Base-by-base conservation (phyloP, 202 grass and related monocot species). In the Zizania palustris region DNA sequence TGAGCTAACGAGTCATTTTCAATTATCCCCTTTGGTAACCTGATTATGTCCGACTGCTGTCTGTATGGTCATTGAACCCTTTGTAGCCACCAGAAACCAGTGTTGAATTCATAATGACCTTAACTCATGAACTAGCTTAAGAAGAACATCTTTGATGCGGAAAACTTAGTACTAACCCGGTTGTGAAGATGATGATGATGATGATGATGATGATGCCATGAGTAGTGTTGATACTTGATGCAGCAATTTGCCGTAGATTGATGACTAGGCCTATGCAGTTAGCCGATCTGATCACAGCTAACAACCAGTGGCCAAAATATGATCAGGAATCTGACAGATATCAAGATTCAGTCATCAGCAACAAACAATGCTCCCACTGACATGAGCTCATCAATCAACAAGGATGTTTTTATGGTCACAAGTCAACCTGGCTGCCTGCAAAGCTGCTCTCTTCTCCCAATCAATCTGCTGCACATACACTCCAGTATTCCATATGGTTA, bases 341-440 rank as follows among this genome's bases (percentile, higher is more conserved):
- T 13, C 57, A 35, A 46, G 45, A 42, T 69, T 6, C 44, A 28
- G 35, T 20, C 60, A 40, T 66, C 20, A 71, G 53, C 51, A 7
- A 38, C 68, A 51, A 38, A 82, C 79, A 69, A 69, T 83, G 68
- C 68, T 53, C 57, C 73, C 85, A 59, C 62, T 53, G 8, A 1
- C 34, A 20, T 10, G 13, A n/a, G 39, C 42, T 10, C 37, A 54
- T 78, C 60, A 51, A 55, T 37, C 38, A 44, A 7, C 41, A n/a
- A 4, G 19, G 18, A 36, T 6, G 7, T 34, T 33, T 13, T 45
- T 72, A 6, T 54, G 72, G 35, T 19, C 42, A 12, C 80, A 38
- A 45, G 51, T 18, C 54, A 15, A 37, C 62, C 49, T 57, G 35
- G 34, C 46, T 50, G 3, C 48, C 49, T 56, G 33, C 45, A 83